Evolutionary conservation across 805 yeast genomes (phyloP).

Genomic region (Cyberlindnera euphorbiae): DNA sequence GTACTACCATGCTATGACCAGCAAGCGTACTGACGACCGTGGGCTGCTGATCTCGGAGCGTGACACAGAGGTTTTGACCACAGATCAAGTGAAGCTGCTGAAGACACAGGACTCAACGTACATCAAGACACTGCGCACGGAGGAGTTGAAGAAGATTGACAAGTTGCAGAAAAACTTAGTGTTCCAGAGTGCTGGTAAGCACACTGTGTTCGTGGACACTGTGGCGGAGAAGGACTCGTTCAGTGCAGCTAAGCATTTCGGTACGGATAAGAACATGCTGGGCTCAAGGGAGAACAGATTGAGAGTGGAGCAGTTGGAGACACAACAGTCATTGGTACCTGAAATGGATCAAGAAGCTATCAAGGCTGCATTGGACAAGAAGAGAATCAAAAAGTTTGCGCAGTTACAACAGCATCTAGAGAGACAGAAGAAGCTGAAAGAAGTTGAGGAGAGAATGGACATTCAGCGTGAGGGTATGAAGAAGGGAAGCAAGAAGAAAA

Average conservation of each 20-base stretch:
- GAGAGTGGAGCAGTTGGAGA: conserved; percentile 53
- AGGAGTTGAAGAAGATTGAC: conserved; percentile 62
- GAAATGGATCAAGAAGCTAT: conserved; percentile 25
- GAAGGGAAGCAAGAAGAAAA: conserved; percentile 80
- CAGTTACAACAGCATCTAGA: conserved; percentile 60
- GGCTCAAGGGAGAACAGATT: conserved; percentile 68
- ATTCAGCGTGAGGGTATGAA: conserved; percentile 84
- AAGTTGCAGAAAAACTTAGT: conserved; percentile 40
- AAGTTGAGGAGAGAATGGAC: conserved; percentile 69
- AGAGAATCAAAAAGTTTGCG: conserved; percentile 57
- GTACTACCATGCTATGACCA: conserved; percentile 90
- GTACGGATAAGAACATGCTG: conserved; percentile 63
- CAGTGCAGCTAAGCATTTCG: conserved; percentile 59
- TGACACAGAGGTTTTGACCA: conserved; percentile 52
- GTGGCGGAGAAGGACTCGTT: conserved; percentile 52
- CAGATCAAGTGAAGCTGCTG: conserved; percentile 74
- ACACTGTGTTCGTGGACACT: conserved; percentile 79
- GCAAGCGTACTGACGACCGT: conserved; percentile 56
- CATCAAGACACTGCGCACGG: conserved; percentile 67
- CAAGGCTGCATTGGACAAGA: conserved; percentile 40
- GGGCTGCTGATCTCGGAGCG: conserved; percentile 70
- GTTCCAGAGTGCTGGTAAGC: conserved; percentile 62
- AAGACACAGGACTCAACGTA: conserved; percentile 92
- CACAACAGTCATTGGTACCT: conserved; percentile 28
- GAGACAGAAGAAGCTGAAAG: conserved; percentile 61